phyloP scores from a whole-genome alignment of 371 early-diverging fungal species.

The Cokeromyces recurvatus region DNA sequence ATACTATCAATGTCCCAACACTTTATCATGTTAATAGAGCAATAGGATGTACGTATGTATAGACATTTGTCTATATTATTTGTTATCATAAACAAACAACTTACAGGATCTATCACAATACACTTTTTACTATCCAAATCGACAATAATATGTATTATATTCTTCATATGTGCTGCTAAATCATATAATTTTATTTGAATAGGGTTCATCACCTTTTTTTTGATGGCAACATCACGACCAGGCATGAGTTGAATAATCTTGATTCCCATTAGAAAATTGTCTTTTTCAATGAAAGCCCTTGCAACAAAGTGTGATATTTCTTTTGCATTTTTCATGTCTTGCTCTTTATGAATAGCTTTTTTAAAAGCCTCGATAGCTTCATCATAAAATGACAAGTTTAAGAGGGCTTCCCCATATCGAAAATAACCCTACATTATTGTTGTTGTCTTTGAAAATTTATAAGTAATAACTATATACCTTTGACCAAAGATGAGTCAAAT shows the following conservation, averaged over 20 bases:
- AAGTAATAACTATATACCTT: constrained; percentile 43
- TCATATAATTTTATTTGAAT: constrained; percentile 72
- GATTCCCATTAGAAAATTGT: constrained; percentile 55
- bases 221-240: constrained; percentile 65
- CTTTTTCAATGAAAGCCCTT: constrained; percentile 50
- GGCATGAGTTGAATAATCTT: constrained; percentile 63
- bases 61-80: too few species aligned
- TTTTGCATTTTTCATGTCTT: constrained; percentile 46
- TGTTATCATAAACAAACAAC: too few species aligned
- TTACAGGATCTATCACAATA: constrained; percentile 75
- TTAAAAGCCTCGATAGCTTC: constrained; percentile 59
- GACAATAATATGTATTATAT: constrained; percentile 75
- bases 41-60: background rate
- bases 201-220: constrained; percentile 48
- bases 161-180: constrained; percentile 78
- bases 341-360: constrained; percentile 50
- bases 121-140: constrained; percentile 63
- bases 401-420: constrained; percentile 66
- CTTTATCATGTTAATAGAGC: constrained; percentile 18
- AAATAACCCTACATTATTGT: constrained; percentile 59
- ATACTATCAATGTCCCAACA: constrained; percentile 90
- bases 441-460: background rate
- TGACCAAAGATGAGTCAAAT: constrained; percentile 65
- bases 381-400: constrained; percentile 46
- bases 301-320: constrained; percentile 49